Conservation (phyloP, 2,329 filamentous ascomycete species). For the Podosphaera fusca region DNA sequence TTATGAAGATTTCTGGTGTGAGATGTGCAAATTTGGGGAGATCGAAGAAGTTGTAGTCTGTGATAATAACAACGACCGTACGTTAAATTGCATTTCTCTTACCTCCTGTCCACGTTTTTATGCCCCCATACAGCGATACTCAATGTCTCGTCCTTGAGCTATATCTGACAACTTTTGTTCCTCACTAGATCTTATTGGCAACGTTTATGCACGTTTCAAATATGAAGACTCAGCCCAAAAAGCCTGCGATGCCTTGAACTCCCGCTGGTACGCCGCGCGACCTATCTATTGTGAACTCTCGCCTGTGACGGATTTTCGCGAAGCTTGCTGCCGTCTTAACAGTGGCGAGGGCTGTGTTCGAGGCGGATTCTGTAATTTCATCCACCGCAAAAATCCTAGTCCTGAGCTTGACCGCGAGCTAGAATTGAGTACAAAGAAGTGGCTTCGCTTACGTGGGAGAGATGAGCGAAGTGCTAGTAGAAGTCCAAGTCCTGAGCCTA, state of each 20-base stretch:
- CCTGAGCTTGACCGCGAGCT: constrained; percentile 76
- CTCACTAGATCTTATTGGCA: constrained; percentile 69
- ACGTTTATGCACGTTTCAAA: constrained; percentile 98
- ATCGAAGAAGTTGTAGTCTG: constrained; percentile 95
- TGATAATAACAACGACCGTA: constrained; percentile 85
- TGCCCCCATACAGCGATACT: too few species aligned
- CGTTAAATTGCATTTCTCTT: not conserved
- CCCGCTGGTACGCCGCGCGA: constrained; percentile 85
- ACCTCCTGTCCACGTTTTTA: not conserved
- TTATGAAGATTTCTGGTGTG: constrained; percentile 99
- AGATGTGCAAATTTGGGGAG: constrained; percentile 97
- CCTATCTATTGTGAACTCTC: constrained; percentile 96
- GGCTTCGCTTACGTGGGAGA: constrained; percentile 63
- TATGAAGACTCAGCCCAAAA: constrained; percentile 92
- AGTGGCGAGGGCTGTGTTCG: constrained; percentile 85
- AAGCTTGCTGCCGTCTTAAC: constrained; percentile 90
- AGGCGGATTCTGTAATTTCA: constrained; percentile 98
- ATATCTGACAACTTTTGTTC: not conserved
- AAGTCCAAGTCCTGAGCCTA: constrained; percentile 71
- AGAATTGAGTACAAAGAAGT: constrained; percentile 82
- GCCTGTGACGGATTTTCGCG: constrained; percentile 91
- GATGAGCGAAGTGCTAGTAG: constrained; percentile 63
- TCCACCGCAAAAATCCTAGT: constrained; percentile 86
- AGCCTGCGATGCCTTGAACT: constrained; percentile 85
- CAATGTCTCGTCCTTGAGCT: too few species aligned